Percentiles rank a stretch among this genome's conserved stretches.
These are phyloP conservation scores for Paxillus ammoniavirescens DNA, from an alignment of 768 basidiomycete genomes.

Conservation along the genomic window DNA sequence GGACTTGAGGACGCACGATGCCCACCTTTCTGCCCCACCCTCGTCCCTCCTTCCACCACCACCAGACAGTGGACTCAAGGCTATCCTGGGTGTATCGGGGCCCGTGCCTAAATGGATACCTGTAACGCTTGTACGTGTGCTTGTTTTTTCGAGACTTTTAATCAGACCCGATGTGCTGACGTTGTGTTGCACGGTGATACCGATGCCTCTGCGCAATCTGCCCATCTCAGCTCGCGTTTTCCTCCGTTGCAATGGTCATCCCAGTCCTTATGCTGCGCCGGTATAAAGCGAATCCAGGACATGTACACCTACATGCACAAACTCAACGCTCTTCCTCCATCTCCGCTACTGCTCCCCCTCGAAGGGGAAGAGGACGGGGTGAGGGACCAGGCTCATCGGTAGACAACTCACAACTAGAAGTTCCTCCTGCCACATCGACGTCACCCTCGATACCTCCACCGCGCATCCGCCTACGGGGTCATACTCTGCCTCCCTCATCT, in stretches of 20 bases:
- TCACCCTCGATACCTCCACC: not conserved
- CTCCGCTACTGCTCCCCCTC: conserved; percentile 4
- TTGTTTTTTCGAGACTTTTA: too few relatives aligned
- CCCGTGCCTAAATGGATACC: conserved; percentile 31
- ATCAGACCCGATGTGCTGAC: too few relatives aligned
- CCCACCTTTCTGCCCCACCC: too few relatives aligned
- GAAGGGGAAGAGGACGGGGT: conserved; percentile 4
- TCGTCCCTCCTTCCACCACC: too few relatives aligned
- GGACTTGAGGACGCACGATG: too few relatives aligned
- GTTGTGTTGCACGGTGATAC: not conserved
- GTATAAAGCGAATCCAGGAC: conserved; percentile 2
- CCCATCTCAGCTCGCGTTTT: conserved; percentile 9
- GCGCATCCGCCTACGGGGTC: not conserved
- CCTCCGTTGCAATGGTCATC: conserved; percentile 10
- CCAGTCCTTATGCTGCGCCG: conserved; percentile 12
- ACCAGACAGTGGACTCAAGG: not conserved
- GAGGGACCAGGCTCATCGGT: not conserved
- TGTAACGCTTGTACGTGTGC: conserved; percentile 25
- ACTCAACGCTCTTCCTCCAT: not conserved
- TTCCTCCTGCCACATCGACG: not conserved
- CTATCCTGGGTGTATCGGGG: not conserved
- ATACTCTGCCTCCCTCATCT: not conserved
- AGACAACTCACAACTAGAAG: not conserved
- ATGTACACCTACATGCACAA: not conserved
- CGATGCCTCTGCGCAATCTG: not conserved